phyloP scores from a whole-genome alignment of 2,329 filamentous ascomycete genomes.

The Claviceps capensis region DNA sequence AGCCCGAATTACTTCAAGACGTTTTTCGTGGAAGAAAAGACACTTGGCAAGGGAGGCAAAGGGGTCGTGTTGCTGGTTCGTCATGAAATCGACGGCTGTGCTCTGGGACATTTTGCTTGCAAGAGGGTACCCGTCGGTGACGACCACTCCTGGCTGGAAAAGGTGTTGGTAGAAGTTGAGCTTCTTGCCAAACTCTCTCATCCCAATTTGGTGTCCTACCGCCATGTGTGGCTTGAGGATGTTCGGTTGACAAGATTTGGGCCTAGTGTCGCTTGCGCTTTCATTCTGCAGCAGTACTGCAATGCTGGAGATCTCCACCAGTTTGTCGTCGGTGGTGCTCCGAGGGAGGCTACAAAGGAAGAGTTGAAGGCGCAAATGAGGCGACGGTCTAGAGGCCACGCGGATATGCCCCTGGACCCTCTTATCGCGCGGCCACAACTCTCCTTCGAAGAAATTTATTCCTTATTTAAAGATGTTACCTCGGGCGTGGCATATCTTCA shows the following conservation, averaged over 20 bases:
- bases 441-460: slow-evolving; percentile 86
- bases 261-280: slow-evolving; percentile 84
- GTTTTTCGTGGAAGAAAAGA: slow-evolving; percentile 82
- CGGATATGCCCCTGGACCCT: slow-evolving; percentile 46
- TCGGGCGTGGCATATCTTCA: slow-evolving; percentile 85
- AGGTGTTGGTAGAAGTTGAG: slow-evolving; percentile 85
- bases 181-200: slow-evolving; percentile 83
- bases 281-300: slow-evolving; percentile 96
- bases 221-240: slow-evolving; percentile 94
- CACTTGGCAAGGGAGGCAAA: slow-evolving; percentile 81
- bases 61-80: slow-evolving; percentile 90
- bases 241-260: slow-evolving; percentile 73
- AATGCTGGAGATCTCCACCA: slow-evolving; percentile 83
- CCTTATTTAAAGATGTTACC: slow-evolving; percentile 90
- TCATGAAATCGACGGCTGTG: slow-evolving; percentile 80
- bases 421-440: slow-evolving; percentile 28
- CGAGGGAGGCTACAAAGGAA: slow-evolving; percentile 58
- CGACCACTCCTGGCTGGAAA: slow-evolving; percentile 89
- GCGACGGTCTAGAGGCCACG: slow-evolving; percentile 64
- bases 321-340: slow-evolving; percentile 61
- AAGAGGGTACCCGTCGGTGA: slow-evolving; percentile 93
- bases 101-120: slow-evolving; percentile 84
- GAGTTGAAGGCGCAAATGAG: slow-evolving; percentile 80
- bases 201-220: slow-evolving; percentile 89
- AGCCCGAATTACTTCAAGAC: slow-evolving; percentile 84